Conservation (phyloP, 1,139 yeast genomes). For the Geotrichum klebahnii region DNA sequence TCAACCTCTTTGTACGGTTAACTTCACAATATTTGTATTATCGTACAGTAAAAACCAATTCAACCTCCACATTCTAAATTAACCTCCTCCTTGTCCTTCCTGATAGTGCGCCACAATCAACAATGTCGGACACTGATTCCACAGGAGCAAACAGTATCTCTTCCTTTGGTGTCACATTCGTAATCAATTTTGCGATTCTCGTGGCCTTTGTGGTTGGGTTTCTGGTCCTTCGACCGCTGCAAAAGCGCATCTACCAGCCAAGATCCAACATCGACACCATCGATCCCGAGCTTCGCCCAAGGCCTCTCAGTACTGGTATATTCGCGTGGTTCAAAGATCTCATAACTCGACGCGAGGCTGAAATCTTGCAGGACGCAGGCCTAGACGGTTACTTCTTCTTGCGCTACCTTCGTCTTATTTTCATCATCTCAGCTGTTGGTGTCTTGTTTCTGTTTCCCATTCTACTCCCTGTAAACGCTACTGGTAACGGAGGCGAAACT, state of each 20-base stretch:
- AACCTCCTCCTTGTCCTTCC: background rate
- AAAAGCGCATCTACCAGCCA: constrained; percentile 77
- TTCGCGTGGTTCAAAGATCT: constrained; percentile 40
- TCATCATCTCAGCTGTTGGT: constrained; percentile 58
- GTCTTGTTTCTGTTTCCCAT: constrained; percentile 70
- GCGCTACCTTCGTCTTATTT: constrained; percentile 66
- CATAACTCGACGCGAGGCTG: constrained; percentile 56
- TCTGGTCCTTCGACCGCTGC: constrained; percentile 58
- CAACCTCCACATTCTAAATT: no score
- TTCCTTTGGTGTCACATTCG: constrained; percentile 50
- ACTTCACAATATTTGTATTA: no score
- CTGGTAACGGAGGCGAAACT: constrained; percentile 50
- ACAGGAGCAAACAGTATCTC: constrained; percentile 32
- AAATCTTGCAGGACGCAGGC: constrained; percentile 72
- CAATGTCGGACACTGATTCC: constrained; percentile 1
- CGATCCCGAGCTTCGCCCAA: constrained; percentile 42
- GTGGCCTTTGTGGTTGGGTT: constrained; percentile 55
- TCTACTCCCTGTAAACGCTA: constrained; percentile 80
- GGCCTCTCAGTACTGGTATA: constrained; percentile 36
- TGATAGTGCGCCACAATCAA: background rate
- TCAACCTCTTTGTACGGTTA: no score
- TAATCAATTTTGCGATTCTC: constrained; percentile 56
- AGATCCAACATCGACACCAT: constrained; percentile 54
- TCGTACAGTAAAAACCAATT: no score
- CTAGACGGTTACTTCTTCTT: constrained; percentile 88